Base-by-base conservation (phyloP, 2,329 filamentous ascomycete species). In the Diaporthe vexans region DNA sequence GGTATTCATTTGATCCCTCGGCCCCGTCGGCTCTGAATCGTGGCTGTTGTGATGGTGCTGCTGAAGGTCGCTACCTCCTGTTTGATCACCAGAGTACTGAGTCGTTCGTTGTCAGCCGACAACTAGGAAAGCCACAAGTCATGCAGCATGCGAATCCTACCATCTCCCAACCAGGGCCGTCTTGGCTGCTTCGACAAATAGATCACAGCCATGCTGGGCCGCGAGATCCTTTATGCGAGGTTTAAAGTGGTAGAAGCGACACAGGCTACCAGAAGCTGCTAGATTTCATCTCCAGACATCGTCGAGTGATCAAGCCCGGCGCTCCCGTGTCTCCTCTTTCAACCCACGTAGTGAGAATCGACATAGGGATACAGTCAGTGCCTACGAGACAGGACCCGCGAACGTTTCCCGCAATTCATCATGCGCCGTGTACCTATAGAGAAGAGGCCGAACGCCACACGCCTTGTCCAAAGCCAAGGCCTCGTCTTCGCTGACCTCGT, bases 361-460 rank as follows among this genome's bases (percentile, higher is more conserved):
- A 19, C 33, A 24, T 10, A 40, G 10, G 10, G 11, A 59, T 59
- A 59, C 33, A 37, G 33, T 40, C 10, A 59, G 33, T 4, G 10
- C 33, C 56, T 24, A 24, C 56, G 21, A 59, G 5, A 9, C 2
- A 37, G 8, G 29, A 37, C 4, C 29, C 5, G 56, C 17, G 4
- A 58, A 13, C 9, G 13, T 21, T 21, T n/a, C 6, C 4, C 56
- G 8, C 6, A 35, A 37, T 21, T 21, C 9, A n/a, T n/a, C 56
- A 59, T 59, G 57, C 57, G 57, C 21, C 57, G 57, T 40, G 33
- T 59, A 37, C 57, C 57, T 11, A 37, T 35, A 35, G 29, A 59
- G 57, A 40, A 59, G 35, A 40, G 57, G 33, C 35, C 57, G 33
- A 59, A 59, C 21, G 57, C 57, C 57, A 59, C 57, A 19, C 57